Evolutionary conservation across 2,329 filamentous ascomycete species (phyloP), one percentile per base, ranked within the genome.

Genomic region (Cordyceps cicadae): DNA sequence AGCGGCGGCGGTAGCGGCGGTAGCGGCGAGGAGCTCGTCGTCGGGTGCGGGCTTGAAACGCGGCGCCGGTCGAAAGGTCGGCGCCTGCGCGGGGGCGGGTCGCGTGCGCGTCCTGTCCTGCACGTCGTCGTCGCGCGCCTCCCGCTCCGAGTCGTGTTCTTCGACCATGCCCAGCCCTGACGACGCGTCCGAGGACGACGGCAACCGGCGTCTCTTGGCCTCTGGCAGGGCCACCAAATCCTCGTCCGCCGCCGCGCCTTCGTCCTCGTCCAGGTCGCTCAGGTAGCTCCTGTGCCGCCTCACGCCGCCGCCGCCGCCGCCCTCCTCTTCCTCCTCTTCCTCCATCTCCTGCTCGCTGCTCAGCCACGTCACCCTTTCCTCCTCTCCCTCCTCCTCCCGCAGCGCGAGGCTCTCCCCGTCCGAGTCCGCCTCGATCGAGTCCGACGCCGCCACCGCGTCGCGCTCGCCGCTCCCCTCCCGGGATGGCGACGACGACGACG

Each of bases 61-160:
- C 11, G 76, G 76, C 2, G 75, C 70, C 0, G 70, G 64, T 2
- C 66, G 72, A 59, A 77, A 77, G 0, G 71, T 71, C 3, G 76
- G 76, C 53, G 77, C 74, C 15, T 59, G 56, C 56, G 69, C 68
- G 21, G 64, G 63, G 7, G 29, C 29, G 29, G 43, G 29, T 14
- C 21, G 62, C 63, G 49, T 59, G 52, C 21, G 68, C 65, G 21
- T 64, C 67, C 15, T 63, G 15, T 39, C 50, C 3, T 61, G 52
- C 9, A 62, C 24, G 5, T 61, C 24, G 5, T 61, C 49, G 9
- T 62, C 24, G 24, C 24, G 24, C 24, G 29, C 49, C 12, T 62
- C 64, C 15, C 55, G 39, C 3, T 54, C 17, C 17, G 51, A 26
- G 45, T 17, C 37, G 24, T 51, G 37, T 6, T 5, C n/a, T 1